Evolutionary conservation across 2,329 filamentous ascomycete species (phyloP), one percentile per base, ranked within the genome.

Genomic region (Geosmithia flava): DNA sequence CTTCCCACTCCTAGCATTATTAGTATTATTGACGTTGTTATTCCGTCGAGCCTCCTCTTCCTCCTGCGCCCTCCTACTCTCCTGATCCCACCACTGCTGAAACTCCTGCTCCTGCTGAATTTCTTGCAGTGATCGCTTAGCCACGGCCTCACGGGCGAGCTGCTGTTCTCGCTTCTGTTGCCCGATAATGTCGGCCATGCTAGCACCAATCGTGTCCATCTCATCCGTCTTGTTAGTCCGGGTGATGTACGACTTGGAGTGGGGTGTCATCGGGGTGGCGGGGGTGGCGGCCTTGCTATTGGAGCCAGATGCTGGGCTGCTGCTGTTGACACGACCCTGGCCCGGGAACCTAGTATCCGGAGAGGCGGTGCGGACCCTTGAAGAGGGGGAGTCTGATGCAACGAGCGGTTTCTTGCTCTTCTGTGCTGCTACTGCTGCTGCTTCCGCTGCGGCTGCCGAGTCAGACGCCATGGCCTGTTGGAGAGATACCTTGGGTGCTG

Each of bases 51-150:
- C 71, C 52, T 78, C 76, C 51, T 80, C 80, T 54, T 83, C 78
- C 54, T 83, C 78, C 53, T 83, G 82, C 39, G 84, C 78, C 27
- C 85, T 74, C 51, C 75, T 75, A 56, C 83, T 88, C 63, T 95
- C 90, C 52, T 85, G 81, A 54, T 94, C 87, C 89, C 89, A 95
- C 89, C 90, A 95, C 61, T 94, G 83, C 61, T 96, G 87, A 61
- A 98, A 98, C 47, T 88, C 88, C 60, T 98, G 93, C 65, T 98
- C 93, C 54, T 93, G 81, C 62, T 98, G 93, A 50, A 98, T 98
- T 53, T 97, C 93, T 59, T 94, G 83, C 29, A 98, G 68, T 53
- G 87, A 93, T 49, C 91, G 78, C 66, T 95, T 96, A 2, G 89
- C 87, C 11, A 82, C 82, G 1, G 89, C 87, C 60, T 95, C 90